Evolutionary conservation across 495 filamentous ascomycete species (phyloP).

Genomic region (Tricharina praecox): DNA sequence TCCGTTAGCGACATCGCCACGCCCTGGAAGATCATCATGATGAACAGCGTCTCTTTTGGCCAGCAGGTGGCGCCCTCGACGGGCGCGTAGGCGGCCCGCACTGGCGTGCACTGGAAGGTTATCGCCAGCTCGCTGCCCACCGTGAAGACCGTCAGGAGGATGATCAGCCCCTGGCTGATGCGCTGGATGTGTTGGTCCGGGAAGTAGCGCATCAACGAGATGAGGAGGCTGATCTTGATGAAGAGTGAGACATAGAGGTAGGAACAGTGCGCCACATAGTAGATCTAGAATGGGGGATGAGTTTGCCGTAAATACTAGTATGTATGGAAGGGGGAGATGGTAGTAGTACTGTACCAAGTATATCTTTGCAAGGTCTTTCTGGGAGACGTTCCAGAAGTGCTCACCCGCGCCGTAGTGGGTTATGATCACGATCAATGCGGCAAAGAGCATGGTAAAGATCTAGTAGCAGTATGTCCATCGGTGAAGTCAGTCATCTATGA

Average conservation of each 20-base stretch:
- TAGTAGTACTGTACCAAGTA: too few species aligned
- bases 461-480: too few species aligned
- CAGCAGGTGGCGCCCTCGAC: background rate
- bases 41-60: background rate
- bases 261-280: background rate
- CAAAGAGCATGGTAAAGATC: background rate
- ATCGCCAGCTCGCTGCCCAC: background rate
- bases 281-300: background rate
- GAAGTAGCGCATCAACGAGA: background rate
- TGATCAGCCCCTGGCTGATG: background rate
- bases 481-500: too few species aligned
- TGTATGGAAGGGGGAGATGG: too few species aligned
- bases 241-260: slow-evolving; percentile 1
- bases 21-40: background rate
- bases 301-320: too few species aligned
- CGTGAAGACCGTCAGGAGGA: background rate
- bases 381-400: background rate
- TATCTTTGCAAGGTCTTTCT: too few species aligned
- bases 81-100: background rate
- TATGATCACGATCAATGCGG: background rate
- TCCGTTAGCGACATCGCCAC: background rate
- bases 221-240: background rate
- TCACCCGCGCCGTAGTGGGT: background rate
- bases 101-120: background rate
- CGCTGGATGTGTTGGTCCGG: background rate